A percentile compares a stretch with the other conserved stretches of the same genome.
Conservation (phyloP, 192 early-diverging fungal genomes). For the Backusella australiensis region DNA sequence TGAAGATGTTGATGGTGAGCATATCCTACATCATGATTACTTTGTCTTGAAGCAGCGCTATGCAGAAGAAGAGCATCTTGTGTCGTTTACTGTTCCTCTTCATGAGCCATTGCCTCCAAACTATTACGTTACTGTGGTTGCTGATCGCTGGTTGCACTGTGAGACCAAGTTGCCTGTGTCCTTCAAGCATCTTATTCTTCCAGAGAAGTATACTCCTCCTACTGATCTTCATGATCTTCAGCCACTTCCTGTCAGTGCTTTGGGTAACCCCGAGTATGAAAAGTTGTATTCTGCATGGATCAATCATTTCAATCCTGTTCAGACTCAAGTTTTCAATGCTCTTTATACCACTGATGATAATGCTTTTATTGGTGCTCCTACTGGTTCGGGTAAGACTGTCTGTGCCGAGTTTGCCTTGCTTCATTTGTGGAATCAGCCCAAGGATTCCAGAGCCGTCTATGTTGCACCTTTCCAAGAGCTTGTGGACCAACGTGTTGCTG, state of each 20-base stretch:
- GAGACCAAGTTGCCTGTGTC: slow-evolving; percentile 93
- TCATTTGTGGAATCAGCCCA: slow-evolving; percentile 76
- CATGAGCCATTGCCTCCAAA: slow-evolving; percentile 94
- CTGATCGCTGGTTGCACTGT: slow-evolving; percentile 93
- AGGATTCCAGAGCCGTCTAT: slow-evolving; percentile 78
- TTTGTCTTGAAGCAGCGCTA: slow-evolving; percentile 89
- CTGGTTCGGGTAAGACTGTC: slow-evolving; percentile 94
- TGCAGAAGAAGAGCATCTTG: slow-evolving; percentile 76
- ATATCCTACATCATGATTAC: slow-evolving; percentile 86
- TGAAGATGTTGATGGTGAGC: slow-evolving; percentile 91
- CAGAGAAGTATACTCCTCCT: slow-evolving; percentile 90
- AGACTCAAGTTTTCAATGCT: slow-evolving; percentile 93
- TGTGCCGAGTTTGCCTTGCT: slow-evolving; percentile 95
- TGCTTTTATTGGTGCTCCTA: slow-evolving; percentile 87
- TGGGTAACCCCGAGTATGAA: slow-evolving; percentile 78
- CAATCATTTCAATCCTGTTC: slow-evolving; percentile 87
- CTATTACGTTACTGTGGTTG: slow-evolving; percentile 91
- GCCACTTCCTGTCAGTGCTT: slow-evolving; percentile 77
- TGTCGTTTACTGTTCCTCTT: slow-evolving; percentile 89
- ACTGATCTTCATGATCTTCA: slow-evolving; percentile 95
- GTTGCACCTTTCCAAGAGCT: slow-evolving; percentile 89
- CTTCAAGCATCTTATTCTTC: slow-evolving; percentile 89
- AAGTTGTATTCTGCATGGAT: slow-evolving; percentile 57
- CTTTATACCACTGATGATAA: slow-evolving; percentile 88
- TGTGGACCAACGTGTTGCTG: slow-evolving; percentile 66